Base-by-base conservation (phyloP, 2,329 filamentous ascomycete species). In the Xylaria sp. region DNA sequence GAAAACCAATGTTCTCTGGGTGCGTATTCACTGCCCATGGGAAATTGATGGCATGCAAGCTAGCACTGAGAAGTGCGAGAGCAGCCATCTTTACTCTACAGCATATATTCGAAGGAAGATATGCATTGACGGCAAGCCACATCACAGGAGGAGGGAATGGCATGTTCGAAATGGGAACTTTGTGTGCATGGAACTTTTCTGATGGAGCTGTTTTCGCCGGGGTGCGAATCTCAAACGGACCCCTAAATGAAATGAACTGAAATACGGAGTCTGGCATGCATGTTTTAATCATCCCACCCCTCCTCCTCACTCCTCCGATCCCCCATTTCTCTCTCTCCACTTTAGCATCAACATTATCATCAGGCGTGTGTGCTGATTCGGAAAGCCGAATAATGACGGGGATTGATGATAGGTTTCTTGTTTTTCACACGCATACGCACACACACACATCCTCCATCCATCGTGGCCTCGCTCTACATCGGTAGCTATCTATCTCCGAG, bases 191-290 rank as follows among this genome's bases (percentile, higher is more conserved):
- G 42, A 16, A 46, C 42, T 13, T 46, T 46, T 16, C 13, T 16
- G 13, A 46, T 46, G 42, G n/a, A 16, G 10, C 13, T 16, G 42
- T 46, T 46, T 46, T n/a, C 11, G 13, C 13, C 13, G 37, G 37
- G 37, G 37, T 16, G 37, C 37, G 37, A 42, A 10, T 42, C 37
- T 42, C 5, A 30, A 42, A 46, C 42, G n/a, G 37, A n/a, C 11
- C 13, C 44, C 30, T 55, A 42, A 60, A 30, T 51, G 49, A 58
- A 53, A 55, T 50, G 59, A 55, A 59, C 61, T 52, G 37, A 30
- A 30, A 30, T 30, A 47, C 55, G 58, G 61, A 63, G 58, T 60
- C 46, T 56, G 59, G 61, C 23, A 49, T 56, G 37, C 49, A 57
- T 58, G 7, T 56, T 54, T 59, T 54, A 44, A 9, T 46, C 13